Conservation (phyloP, 768 basidiomycete species). For the Trametes meyenii region DNA sequence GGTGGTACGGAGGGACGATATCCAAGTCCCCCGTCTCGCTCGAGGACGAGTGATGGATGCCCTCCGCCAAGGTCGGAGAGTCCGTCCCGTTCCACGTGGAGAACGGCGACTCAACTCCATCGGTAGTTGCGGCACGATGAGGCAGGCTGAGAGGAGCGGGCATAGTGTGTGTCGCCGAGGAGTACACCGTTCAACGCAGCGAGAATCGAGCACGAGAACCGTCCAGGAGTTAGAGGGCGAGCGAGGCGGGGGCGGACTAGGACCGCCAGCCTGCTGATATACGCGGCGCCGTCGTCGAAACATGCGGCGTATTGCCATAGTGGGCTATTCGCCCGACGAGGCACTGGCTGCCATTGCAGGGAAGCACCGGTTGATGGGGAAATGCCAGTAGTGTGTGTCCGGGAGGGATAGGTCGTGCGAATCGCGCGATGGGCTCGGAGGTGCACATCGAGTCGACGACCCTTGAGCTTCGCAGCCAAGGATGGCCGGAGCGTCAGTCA, state of each 20-base stretch:
- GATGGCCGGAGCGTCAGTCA: too few relatives aligned
- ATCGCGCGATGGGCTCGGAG: too few relatives aligned
- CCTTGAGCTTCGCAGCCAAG: too few relatives aligned
- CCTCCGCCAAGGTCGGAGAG: not conserved
- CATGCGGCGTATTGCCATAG: not conserved
- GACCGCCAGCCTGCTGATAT: not conserved
- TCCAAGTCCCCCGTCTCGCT: conserved; percentile 13
- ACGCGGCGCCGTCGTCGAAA: not conserved
- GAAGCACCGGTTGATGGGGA: not conserved
- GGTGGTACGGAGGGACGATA: conserved; percentile 28
- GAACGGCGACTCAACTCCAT: not conserved
- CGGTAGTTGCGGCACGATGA: conserved; percentile 10
- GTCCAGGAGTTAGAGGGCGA: too few relatives aligned
- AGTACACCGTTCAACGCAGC: too few relatives aligned
- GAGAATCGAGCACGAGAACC: too few relatives aligned
- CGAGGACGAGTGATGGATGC: conserved; percentile 2
- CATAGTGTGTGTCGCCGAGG: not conserved
- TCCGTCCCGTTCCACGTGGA: not conserved
- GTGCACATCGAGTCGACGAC: too few relatives aligned
- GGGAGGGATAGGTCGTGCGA: not conserved
- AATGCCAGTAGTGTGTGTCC: not conserved
- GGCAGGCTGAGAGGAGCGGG: not conserved
- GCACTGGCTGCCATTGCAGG: not conserved
- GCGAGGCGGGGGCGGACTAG: too few relatives aligned
- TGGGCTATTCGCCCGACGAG: not conserved